Evolutionary conservation across 139 green algal species (phyloP).

Genomic region (Chlamydomonas schloesseri): DNA sequence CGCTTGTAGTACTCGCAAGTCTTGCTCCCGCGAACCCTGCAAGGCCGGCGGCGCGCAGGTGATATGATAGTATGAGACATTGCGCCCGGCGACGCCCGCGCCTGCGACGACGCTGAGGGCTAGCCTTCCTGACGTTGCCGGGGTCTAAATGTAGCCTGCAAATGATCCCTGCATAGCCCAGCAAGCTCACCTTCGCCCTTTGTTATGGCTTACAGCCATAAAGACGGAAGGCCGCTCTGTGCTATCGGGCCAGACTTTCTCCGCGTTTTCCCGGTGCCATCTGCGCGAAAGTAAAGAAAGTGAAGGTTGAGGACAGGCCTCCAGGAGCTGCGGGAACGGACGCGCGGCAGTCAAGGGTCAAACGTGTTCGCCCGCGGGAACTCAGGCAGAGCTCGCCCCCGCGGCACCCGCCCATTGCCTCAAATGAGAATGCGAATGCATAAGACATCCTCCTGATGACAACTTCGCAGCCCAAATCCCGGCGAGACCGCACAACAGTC

Average conservation of each 20-base stretch:
- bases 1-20: conserved; percentile 44
- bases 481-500: background rate
- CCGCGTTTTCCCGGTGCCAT: conserved; percentile 29
- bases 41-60: background rate
- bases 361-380: background rate
- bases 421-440: too few relatives aligned
- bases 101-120: too few relatives aligned
- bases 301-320: too few relatives aligned
- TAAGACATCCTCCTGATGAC: too few relatives aligned
- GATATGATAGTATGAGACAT: background rate
- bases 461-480: too few relatives aligned
- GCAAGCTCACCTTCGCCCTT: conserved; percentile 24
- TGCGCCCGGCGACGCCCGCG: too few relatives aligned
- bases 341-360: too few relatives aligned
- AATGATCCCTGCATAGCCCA: too few relatives aligned
- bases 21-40: conserved; percentile 27
- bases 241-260: conserved; percentile 17
- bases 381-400: background rate
- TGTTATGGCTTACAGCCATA: conserved; percentile 40
- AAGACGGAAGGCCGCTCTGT: conserved; percentile 28
- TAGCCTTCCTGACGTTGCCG: too few relatives aligned
- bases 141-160: too few relatives aligned
- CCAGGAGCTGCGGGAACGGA: background rate
- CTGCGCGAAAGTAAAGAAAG: background rate
- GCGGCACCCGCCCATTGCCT: too few relatives aligned